phyloP scores from a whole-genome alignment of 2,329 filamentous ascomycete species.

The Decorospora gaudefroyi region DNA sequence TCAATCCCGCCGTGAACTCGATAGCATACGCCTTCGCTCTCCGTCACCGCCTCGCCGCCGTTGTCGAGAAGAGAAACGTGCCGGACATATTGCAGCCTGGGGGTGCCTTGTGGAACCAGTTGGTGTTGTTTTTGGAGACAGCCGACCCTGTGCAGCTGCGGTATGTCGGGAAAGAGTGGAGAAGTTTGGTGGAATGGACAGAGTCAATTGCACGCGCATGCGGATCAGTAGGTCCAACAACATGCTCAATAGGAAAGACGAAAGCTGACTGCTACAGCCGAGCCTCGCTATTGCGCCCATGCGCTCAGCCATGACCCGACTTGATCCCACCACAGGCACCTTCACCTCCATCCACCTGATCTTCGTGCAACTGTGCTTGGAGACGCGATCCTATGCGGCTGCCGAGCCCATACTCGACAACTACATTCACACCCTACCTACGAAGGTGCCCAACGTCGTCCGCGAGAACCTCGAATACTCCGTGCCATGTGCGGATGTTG shows the following conservation, averaged over 20 bases:
- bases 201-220: constrained; percentile 40
- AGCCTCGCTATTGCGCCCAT: constrained; percentile 47
- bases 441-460: constrained; percentile 34
- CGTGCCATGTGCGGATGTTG: constrained; percentile 48
- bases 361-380: constrained; percentile 62
- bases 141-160: constrained; percentile 61
- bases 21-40: constrained; percentile 64
- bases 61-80: constrained; percentile 44
- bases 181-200: constrained; percentile 50
- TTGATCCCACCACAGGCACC: constrained; percentile 69
- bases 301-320: constrained; percentile 61
- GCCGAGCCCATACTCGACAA: constrained; percentile 67
- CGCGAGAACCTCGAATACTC: constrained; percentile 47
- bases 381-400: constrained; percentile 58
- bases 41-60: constrained; percentile 52
- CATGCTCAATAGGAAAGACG: neutral
- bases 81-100: constrained; percentile 51
- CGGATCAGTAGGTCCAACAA: constrained; percentile 36
- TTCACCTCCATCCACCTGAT: constrained; percentile 67
- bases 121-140: constrained; percentile 52
- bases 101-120: constrained; percentile 56
- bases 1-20: constrained; percentile 63
- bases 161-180: constrained; percentile 57
- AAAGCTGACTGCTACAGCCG: constrained; percentile 31
- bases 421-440: constrained; percentile 68